Percentiles rank a stretch among this genome's conserved stretches.
These are phyloP conservation scores for Diaporthe ampelina DNA, from an alignment of 2,329 filamentous ascomycete species.

Conservation along the genomic window DNA sequence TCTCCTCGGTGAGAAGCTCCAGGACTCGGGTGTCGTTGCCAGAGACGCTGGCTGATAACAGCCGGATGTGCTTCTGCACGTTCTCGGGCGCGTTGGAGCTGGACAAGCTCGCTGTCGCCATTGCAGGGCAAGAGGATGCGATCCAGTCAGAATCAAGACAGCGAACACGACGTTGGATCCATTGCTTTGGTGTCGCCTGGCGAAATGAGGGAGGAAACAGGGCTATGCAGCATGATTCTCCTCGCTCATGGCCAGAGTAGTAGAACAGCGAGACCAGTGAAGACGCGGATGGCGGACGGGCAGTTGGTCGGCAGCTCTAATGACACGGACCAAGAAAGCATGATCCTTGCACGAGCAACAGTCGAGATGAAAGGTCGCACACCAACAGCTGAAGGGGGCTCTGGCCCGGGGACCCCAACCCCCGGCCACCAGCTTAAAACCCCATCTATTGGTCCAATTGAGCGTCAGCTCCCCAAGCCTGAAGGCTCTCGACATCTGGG, in stretches of 20 bases:
- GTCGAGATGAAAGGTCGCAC: not conserved
- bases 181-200: slow-evolving; percentile 1
- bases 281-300: not conserved
- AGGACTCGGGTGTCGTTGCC: slow-evolving; percentile 55
- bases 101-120: slow-evolving; percentile 49
- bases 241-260: not conserved
- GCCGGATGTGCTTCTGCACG: slow-evolving; percentile 51
- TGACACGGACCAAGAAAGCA: slow-evolving; percentile 18
- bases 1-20: slow-evolving; percentile 53
- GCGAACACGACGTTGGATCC: not conserved
- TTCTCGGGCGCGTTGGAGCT: slow-evolving; percentile 53
- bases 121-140: not conserved
- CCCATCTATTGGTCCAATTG: not conserved
- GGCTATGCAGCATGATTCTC: not conserved
- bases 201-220: not conserved
- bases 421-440: slow-evolving; percentile 1
- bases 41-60: slow-evolving; percentile 54
- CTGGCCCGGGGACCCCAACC: not conserved
- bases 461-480: not conserved
- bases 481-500: not conserved
- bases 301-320: not conserved
- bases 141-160: not conserved
- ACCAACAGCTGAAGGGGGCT: not conserved
- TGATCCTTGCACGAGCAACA: slow-evolving; percentile 15
- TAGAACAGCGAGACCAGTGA: not conserved